A percentile compares a stretch with the other conserved stretches of the same genome.
These are phyloP conservation scores for Xerocomus spinulosus DNA, from an alignment of 768 basidiomycete species.

Conservation along the genomic window DNA sequence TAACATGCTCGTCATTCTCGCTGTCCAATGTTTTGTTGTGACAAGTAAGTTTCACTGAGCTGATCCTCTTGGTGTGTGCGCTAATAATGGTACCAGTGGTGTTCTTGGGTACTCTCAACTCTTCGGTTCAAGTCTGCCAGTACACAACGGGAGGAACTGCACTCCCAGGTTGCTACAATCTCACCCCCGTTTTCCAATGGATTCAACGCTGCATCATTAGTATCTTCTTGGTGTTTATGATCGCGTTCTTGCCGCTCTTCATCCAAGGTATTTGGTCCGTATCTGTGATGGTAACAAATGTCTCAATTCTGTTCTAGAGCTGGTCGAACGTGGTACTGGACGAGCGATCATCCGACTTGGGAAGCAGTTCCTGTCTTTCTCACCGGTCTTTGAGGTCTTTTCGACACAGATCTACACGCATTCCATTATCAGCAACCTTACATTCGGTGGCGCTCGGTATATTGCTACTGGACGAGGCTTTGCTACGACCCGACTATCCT, in stretches of 20 bases:
- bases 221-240: slow-evolving; percentile 98
- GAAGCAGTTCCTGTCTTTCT: slow-evolving; percentile 92
- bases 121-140: slow-evolving; percentile 71
- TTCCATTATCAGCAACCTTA: slow-evolving; percentile 94
- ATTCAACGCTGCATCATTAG: slow-evolving; percentile 94
- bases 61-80: neutral
- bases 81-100: slow-evolving; percentile 57
- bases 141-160: slow-evolving; percentile 72
- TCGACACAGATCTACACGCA: slow-evolving; percentile 98
- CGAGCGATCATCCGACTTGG: slow-evolving; percentile 87
- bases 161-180: slow-evolving; percentile 90
- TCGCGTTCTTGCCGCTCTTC: slow-evolving; percentile 91
- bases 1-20: slow-evolving; percentile 97
- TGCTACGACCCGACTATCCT: slow-evolving; percentile 91
- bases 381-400: slow-evolving; percentile 96
- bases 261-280: slow-evolving; percentile 65
- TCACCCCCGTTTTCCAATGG: slow-evolving; percentile 92
- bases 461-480: slow-evolving; percentile 99
- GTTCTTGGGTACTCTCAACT: slow-evolving; percentile 90
- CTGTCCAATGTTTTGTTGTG: slow-evolving; percentile 92
- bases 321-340: slow-evolving; percentile 91
- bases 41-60: slow-evolving; percentile 56
- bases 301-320: slow-evolving; percentile 48
- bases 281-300: slow-evolving; percentile 12
- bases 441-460: slow-evolving; percentile 96